Conservation (phyloP, 257 asterid genomes). For the Ballota nigra region DNA sequence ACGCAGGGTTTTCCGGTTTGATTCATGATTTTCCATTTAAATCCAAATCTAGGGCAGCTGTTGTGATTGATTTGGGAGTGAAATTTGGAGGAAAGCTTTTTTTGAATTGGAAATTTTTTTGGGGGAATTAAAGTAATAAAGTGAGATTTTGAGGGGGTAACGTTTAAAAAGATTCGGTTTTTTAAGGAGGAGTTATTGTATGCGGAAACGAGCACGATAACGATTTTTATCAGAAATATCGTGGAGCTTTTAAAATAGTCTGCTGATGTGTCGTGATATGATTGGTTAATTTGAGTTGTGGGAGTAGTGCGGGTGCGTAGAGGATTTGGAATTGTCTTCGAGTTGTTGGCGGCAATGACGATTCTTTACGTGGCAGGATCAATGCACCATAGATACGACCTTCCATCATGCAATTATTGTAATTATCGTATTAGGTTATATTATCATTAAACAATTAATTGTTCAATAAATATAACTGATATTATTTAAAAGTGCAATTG, state of each 20-base stretch:
- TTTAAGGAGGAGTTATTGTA: background rate
- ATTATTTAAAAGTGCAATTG: too few species aligned
- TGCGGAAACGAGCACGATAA: slow-evolving; percentile 6
- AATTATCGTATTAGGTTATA: background rate
- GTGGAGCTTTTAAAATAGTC: background rate
- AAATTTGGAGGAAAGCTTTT: background rate
- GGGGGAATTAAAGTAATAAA: slow-evolving; percentile 1
- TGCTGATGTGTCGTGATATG: slow-evolving; percentile 13
- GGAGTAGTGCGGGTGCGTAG: background rate
- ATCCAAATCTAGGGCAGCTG: too few species aligned
- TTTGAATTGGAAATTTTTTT: slow-evolving; percentile 8
- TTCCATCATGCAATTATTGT: background rate
- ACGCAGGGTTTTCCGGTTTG: slow-evolving; percentile 26
- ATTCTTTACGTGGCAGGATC: slow-evolving; percentile 22
- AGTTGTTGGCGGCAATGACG: slow-evolving; percentile 23
- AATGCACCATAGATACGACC: slow-evolving; percentile 4
- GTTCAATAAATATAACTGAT: too few species aligned
- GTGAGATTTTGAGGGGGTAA: background rate
- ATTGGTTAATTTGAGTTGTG: background rate
- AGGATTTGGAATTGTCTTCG: slow-evolving; percentile 10
- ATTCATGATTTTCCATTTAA: slow-evolving; percentile 40
- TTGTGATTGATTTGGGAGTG: background rate
- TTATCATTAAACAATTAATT: background rate
- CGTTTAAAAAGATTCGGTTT: background rate
- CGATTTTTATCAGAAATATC: background rate